Conservation (phyloP, 2,329 filamentous ascomycete genomes). For the Xylaria digitata region DNA sequence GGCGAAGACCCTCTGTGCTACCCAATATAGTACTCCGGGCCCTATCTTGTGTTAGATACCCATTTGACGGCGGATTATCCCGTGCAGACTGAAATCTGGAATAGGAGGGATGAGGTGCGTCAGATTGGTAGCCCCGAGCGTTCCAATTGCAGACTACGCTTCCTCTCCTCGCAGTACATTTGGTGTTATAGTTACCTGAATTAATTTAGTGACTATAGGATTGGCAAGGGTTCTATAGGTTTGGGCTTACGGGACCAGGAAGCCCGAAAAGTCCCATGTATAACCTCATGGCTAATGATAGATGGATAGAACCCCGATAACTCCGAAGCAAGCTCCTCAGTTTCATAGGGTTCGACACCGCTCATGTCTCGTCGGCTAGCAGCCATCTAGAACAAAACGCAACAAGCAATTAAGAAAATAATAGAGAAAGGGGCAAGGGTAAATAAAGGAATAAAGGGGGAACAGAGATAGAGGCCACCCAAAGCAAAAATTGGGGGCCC, state of each 20-base stretch:
- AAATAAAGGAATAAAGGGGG: not conserved
- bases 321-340: not conserved
- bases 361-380: not conserved
- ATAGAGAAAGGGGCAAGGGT: not conserved
- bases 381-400: not conserved
- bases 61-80: not conserved
- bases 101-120: not conserved
- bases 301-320: not conserved
- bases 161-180: not conserved
- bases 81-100: not conserved
- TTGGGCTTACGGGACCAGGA: not conserved
- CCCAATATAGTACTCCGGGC: not conserved
- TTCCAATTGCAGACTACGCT: slow-evolving; percentile 7
- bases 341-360: not conserved
- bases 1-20: not conserved
- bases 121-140: not conserved
- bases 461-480: not conserved
- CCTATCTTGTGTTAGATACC: not conserved
- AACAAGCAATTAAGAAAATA: not conserved
- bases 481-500: not conserved
- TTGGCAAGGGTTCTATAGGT: not conserved
- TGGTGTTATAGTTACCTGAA: not conserved
- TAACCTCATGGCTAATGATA: not conserved
- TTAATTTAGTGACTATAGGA: not conserved
- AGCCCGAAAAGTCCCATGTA: not conserved